A percentile compares a stretch with the other conserved stretches of the same genome.
These are phyloP conservation scores for Nitzschia palea DNA, from an alignment of 108 stramenopile genomes.

Conservation along the genomic window DNA sequence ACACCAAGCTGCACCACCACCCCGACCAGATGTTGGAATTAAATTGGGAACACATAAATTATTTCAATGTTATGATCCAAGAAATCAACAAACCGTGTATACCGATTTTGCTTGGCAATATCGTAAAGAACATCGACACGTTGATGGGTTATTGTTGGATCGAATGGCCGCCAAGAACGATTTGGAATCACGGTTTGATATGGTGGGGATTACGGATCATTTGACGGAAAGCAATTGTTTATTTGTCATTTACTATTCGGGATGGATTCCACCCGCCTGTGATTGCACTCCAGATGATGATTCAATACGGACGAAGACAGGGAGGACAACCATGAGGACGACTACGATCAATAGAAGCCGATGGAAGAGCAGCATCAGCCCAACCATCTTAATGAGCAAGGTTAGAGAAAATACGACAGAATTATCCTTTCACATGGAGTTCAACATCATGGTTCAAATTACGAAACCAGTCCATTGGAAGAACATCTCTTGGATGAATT, in stretches of 20 bases:
- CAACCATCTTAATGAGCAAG: too few relatives aligned
- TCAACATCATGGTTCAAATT: conserved; percentile 11
- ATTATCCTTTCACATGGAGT: conserved; percentile 19
- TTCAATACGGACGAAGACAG: too few relatives aligned
- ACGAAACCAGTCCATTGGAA: neutral
- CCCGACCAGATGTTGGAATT: neutral
- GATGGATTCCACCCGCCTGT: conserved; percentile 9
- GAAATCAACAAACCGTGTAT: conserved; percentile 13
- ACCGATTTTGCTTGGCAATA: neutral
- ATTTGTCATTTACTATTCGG: conserved; percentile 5
- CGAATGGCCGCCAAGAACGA: neutral
- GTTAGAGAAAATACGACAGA: too few relatives aligned
- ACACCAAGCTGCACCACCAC: neutral
- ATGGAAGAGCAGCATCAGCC: too few relatives aligned
- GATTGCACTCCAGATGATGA: too few relatives aligned
- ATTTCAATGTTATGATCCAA: conserved; percentile 22
- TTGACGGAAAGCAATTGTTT: conserved; percentile 4
- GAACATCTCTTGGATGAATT: conserved; percentile 2
- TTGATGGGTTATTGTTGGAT: neutral
- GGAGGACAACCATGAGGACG: too few relatives aligned
- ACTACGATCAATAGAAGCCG: too few relatives aligned
- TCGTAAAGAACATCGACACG: neutral
- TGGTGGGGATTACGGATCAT: conserved; percentile 1
- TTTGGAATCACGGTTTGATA: neutral
- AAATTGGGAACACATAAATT: neutral